phyloP scores from a whole-genome alignment of 352 stramenopile genomes.

The Globisporangium iwayamae region DNA sequence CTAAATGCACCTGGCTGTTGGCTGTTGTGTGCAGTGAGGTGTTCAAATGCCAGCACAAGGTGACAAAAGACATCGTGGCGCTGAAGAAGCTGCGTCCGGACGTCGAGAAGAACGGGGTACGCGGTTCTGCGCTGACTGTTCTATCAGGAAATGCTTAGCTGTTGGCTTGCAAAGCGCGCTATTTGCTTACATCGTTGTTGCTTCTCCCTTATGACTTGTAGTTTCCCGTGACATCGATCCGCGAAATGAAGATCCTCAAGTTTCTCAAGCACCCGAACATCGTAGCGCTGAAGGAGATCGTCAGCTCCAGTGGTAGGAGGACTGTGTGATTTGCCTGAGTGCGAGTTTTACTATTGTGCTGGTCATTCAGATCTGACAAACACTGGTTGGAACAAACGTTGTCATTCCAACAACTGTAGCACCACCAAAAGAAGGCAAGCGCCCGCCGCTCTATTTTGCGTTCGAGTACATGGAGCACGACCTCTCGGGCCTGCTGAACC shows the following conservation, averaged over 20 bases:
- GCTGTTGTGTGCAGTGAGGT: conserved; percentile 54
- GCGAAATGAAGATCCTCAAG: conserved; percentile 98
- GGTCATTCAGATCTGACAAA: background rate
- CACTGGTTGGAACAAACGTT: conserved; percentile 1
- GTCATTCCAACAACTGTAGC: conserved; percentile 24
- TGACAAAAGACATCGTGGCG: conserved; percentile 84
- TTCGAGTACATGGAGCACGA: conserved; percentile 89
- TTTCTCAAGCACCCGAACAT: conserved; percentile 94
- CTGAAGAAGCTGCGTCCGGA: conserved; percentile 84
- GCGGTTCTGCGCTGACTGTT: conserved; percentile 1
- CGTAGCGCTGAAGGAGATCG: conserved; percentile 94
- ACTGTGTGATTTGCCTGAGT: background rate
- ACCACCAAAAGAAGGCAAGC: conserved; percentile 77
- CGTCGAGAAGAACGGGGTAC: conserved; percentile 84
- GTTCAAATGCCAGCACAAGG: conserved; percentile 86
- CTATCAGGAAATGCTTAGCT: background rate
- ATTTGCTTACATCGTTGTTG: background rate
- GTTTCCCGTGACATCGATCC: conserved; percentile 94
- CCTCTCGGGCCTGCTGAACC: conserved; percentile 77
- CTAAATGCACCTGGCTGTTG: background rate
- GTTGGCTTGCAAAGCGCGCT: too few species aligned
- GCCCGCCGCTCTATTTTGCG: conserved; percentile 80
- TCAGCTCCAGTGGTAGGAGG: conserved; percentile 70
- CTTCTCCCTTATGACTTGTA: conserved; percentile 16
- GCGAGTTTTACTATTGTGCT: too few species aligned